A percentile compares a stretch with the other conserved stretches of the same genome.
Evolutionary conservation across 208 protist genomes (phyloP).

Genomic region (Entamoeba dispar): DNA sequence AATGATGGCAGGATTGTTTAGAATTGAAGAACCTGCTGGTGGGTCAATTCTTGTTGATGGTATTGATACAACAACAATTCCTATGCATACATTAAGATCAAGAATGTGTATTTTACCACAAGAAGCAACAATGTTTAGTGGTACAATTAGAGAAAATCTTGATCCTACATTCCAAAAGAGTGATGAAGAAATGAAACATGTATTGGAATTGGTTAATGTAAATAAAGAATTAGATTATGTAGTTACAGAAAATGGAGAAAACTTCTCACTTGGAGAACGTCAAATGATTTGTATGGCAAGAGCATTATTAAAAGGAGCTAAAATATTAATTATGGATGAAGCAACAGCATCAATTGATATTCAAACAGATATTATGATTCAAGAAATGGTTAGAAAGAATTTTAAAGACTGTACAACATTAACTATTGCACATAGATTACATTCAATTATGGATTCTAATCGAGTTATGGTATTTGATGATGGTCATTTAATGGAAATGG

Average conservation of each 20-base stretch:
- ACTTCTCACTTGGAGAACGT: constrained; percentile 19
- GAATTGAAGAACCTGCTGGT: constrained; percentile 18
- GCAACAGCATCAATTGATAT: constrained; percentile 7
- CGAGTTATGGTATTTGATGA: constrained; percentile 46
- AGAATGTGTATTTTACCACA: constrained; percentile 33
- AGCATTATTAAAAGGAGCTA: constrained; percentile 8
- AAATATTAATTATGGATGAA: constrained; percentile 19
- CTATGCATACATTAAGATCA: constrained; percentile 8
- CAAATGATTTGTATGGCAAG: constrained; percentile 23
- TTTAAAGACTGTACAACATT: constrained; percentile 12
- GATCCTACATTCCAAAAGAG: constrained; percentile 13
- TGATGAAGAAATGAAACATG: constrained; percentile 21
- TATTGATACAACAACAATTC: constrained; percentile 16
- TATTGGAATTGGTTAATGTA: constrained; percentile 2
- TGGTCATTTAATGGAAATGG: neutral
- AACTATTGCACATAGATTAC: constrained; percentile 22
- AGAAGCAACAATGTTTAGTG: constrained; percentile 33
- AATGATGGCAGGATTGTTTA: constrained; percentile 25
- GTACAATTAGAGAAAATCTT: constrained; percentile 28
- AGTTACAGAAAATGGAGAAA: neutral
- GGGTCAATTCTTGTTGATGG: constrained; percentile 29
- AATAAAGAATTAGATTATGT: neutral
- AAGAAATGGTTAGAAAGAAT: constrained; percentile 5
- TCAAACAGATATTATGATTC: constrained; percentile 16
- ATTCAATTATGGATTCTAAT: constrained; percentile 41